Base-by-base conservation (phyloP, 1,284 basidiomycete species). In the Boletellus deceptivus region DNA sequence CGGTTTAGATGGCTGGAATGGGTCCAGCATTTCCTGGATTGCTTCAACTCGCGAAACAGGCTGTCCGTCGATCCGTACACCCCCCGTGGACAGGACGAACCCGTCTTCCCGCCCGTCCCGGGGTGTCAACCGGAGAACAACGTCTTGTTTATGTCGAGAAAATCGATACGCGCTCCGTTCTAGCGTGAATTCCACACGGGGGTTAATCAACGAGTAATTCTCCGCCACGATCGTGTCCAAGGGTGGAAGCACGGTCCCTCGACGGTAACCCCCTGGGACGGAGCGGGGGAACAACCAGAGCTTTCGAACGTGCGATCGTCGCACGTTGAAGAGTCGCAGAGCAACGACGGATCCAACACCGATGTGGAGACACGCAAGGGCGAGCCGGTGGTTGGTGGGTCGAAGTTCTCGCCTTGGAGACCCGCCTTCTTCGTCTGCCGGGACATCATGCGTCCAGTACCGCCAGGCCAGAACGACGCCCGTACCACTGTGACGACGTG, bases 381-480 rank as follows among this genome's bases (percentile, higher is more conserved):
- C 64, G 34, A 64, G 55, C 3, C 65, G 63, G 13, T 70, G 65
- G 36, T 63, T 67, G 1, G 41, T 36, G 11, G 68, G 65, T n/a
- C 64, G 68, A 43, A 65, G 64, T 24, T 62, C 65, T 39, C 48
- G 48, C 43, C 46, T 56, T 3, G 54, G 50, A n/a, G 53, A 34
- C 8, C 46, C 43, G 1, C 56, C 59, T 41, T 64, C 50, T 17
- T 52, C 48, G 18, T 59, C 48, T 3, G 42, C 31, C 11, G 54
- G 47, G 17, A 54, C 47, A 2, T 67, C 51, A 42, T 59, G 39
- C 14, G 64, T 63, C 60, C 66, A 69, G 39, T 67, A 59, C 22
- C 52, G 59, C 67, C 64, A 65, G 16, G 62, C 62, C 5, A 70
- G 39, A 16, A 84, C 72, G 20, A 80, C 82, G 55, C 64, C 62